A percentile compares a stretch with the other conserved stretches of the same genome.
Conservation (phyloP, 1,284 basidiomycete genomes). For the Apiotrichum veenhuisii region DNA sequence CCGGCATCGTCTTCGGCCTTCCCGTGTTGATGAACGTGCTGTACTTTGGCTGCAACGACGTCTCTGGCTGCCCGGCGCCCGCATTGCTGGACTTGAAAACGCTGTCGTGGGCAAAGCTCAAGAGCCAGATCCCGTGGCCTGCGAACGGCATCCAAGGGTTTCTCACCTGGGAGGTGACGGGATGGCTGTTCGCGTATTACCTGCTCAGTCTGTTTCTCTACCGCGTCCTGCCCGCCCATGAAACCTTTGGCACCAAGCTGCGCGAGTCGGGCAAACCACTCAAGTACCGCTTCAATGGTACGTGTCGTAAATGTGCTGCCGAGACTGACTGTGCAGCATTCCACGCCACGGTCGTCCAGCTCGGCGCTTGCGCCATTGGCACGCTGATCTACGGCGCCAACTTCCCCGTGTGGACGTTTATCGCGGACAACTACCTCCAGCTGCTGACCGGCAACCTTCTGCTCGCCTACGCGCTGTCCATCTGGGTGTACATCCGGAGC, state of each 20-base stretch:
- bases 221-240: constrained; percentile 7
- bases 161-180: constrained; percentile 2
- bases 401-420: constrained; percentile 9
- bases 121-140: constrained; percentile 6
- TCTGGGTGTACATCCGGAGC: constrained; percentile 5
- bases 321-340: constrained; percentile 2
- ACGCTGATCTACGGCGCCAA: constrained; percentile 2
- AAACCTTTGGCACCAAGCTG: constrained; percentile 6
- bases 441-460: constrained; percentile 2
- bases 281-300: constrained; percentile 10
- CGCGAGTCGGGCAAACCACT: constrained; percentile 10
- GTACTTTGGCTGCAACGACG: constrained; percentile 8
- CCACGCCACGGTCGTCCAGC: constrained; percentile 1
- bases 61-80: constrained; percentile 5
- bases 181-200: constrained; percentile 4
- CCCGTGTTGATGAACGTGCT: constrained; percentile 3
- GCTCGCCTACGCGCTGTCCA: constrained; percentile 2
- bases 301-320: background rate
- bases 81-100: background rate
- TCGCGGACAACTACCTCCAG: constrained; percentile 8
- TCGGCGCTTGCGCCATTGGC: constrained; percentile 3
- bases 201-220: constrained; percentile 4
- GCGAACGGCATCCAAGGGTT: constrained; percentile 3
- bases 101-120: constrained; percentile 4
- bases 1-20: constrained; percentile 5